Base-by-base conservation (phyloP, 129 eudicot species). In the Deinandra increscens region DNA sequence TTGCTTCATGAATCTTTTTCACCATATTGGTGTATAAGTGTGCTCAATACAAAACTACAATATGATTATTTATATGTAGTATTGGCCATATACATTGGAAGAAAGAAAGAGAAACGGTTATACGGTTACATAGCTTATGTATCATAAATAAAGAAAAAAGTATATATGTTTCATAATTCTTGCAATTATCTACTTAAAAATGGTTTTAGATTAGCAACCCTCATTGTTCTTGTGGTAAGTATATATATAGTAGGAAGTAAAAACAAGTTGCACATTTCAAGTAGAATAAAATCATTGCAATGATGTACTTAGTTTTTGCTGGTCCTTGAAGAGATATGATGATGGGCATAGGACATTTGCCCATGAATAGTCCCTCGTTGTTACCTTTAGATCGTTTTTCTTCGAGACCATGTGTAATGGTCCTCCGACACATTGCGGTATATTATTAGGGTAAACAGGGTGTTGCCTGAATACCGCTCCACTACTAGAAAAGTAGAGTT, bases 281-380 rank as follows among this genome's bases (percentile, higher is more conserved):
- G 34, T 14, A 55, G 19, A 44, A 38, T 56, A 55, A 51, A 53
- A 9, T 51, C 44, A 65, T 66, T 22, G 17, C 13, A 34, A 75
- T 54, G 15, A 56, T 58, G 69, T 58, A 11, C 73, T 56, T 56
- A 19, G 51, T 18, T 15, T 63, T 75, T 66, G 36, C 7, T 41
- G 34, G 43, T 43, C 56, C 44, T 54, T 53, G 48, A 41, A n/a
- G 39, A 38, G 11, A 33, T 43, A 42, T 58, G 15, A 60, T 68
- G 70, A 76, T 68, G 69, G 62, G 44, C 42, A 68, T 60, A 60
- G 54, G 56, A 59, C 80, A 76, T 48, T 76, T 60, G 66, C 62
- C 62, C 62, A 68, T 46, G 23, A 68, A 60, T 75, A 59, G 69
- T 34, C 54, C 56, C 45, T 76, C 75, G 60, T 68, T 68, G 60